These are phyloP conservation scores for Ramaria rubella DNA, from an alignment of 768 basidiomycete species.

Conservation along the genomic window DNA sequence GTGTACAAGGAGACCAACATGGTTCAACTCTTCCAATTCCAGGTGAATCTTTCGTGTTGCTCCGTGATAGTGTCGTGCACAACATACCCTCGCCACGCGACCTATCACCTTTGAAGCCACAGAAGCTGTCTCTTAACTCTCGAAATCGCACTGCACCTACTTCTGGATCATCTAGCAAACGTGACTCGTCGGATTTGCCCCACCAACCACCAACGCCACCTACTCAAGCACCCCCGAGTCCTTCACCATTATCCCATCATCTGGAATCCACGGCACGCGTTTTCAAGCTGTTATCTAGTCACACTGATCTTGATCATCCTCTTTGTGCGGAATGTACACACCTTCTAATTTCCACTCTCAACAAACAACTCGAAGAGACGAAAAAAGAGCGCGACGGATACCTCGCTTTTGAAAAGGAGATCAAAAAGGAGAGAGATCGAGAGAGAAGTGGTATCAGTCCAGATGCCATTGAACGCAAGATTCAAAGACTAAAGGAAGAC, in stretches of 20 bases:
- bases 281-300: constrained; percentile 69
- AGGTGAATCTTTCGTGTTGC: constrained; percentile 85
- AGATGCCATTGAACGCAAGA: constrained; percentile 66
- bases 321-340: constrained; percentile 93
- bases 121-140: constrained; percentile 31
- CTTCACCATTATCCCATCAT: constrained; percentile 72
- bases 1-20: constrained; percentile 54
- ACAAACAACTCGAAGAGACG: constrained; percentile 80
- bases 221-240: constrained; percentile 50
- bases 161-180: constrained; percentile 24
- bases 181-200: constrained; percentile 23
- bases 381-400: constrained; percentile 91
- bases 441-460: constrained; percentile 53
- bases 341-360: constrained; percentile 65
- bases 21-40: constrained; percentile 41
- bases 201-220: constrained; percentile 44
- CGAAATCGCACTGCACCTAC: constrained; percentile 38
- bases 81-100: constrained; percentile 44
- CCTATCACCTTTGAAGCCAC: constrained; percentile 1
- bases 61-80: constrained; percentile 76
- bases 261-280: constrained; percentile 68
- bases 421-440: constrained; percentile 73
- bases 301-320: constrained; percentile 84
- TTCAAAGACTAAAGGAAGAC: constrained; percentile 63
- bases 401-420: constrained; percentile 85